These are phyloP conservation scores for Westerdykella ornata DNA, from an alignment of 2,329 filamentous ascomycete genomes.

Conservation along the genomic window DNA sequence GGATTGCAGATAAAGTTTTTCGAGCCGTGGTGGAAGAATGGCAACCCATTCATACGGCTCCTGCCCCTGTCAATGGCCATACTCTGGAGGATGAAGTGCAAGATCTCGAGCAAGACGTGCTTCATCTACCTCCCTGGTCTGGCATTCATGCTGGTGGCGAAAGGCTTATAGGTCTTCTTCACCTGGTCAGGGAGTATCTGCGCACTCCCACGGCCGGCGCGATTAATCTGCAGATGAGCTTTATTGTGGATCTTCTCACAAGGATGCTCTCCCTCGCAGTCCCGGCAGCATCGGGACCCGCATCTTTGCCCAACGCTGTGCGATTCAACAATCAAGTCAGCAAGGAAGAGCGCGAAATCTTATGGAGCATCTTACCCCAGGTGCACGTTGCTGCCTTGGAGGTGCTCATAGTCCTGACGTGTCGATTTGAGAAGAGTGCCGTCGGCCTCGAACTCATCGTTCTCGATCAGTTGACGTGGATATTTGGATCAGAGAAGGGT, in stretches of 20 bases:
- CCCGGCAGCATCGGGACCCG: constrained; percentile 43
- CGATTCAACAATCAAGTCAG: constrained; percentile 66
- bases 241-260: constrained; percentile 61
- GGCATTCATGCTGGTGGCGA: constrained; percentile 69
- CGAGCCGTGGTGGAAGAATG: constrained; percentile 75
- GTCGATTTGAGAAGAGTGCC: constrained; percentile 53
- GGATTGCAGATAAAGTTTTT: constrained; percentile 68
- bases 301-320: constrained; percentile 32
- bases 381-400: constrained; percentile 67
- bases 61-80: constrained; percentile 22
- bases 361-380: constrained; percentile 66
- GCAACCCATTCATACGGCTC: constrained; percentile 55
- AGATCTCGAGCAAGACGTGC: constrained; percentile 37
- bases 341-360: constrained; percentile 72
- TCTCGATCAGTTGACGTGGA: constrained; percentile 64
- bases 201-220: constrained; percentile 56
- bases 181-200: constrained; percentile 58
- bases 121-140: constrained; percentile 61
- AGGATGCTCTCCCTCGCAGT: constrained; percentile 62
- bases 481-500: constrained; percentile 54
- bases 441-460: constrained; percentile 57
- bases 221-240: constrained; percentile 61
- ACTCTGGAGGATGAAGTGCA: constrained; percentile 29
- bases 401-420: constrained; percentile 52
- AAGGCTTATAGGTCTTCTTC: constrained; percentile 60